Base-by-base conservation (phyloP, 345 rosid species). In the Alliaria petiolata region DNA sequence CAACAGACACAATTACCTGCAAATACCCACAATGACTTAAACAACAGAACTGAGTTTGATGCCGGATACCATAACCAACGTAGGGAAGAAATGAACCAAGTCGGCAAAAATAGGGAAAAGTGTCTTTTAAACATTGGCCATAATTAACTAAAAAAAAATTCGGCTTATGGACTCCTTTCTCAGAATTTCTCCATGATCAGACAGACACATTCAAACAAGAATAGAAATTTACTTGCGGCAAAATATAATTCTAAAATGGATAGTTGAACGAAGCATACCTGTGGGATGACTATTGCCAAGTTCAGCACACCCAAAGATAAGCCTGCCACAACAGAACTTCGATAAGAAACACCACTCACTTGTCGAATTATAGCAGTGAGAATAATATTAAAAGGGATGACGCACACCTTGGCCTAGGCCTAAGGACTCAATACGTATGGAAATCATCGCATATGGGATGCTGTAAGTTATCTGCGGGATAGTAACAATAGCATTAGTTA, bases 381-480 rank as follows among this genome's bases (percentile, higher is more conserved):
- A 8, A 72, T 9, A 61, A 58, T 50, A 58, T n/a, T 1, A 39
- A 77, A 65, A 22, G 25, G 25, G 25, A 50, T 39, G 40, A 66
- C 56, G 57, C 80, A 31, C 56, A 95, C 98, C 98, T 88, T 95
- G 99, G 34, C 99, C 99, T 72, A 95, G 93, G 22, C 98, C 98
- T 74, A 91, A 72, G 56, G 97, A 67, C 74, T 89, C 99, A 20
- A 88, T 91, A 57, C 96, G 90, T 36, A 86, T 77, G 31, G 98
- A 85, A 76, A 95, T 81, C 83, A 95, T 80, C 4, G 99, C 99
- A 78, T 95, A 92, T 57, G 99, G 98, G 66, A 91, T 89, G 42
- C 98, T 89, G 63, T 92, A 95, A 38, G 98, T 91, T 47, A 91
- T 85, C 98, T 95, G 92, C 82, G 47, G 77, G 44, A 47, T 74